These are phyloP conservation scores for Priceomyces carsonii DNA, from an alignment of 805 yeast genomes.

Conservation along the genomic window DNA sequence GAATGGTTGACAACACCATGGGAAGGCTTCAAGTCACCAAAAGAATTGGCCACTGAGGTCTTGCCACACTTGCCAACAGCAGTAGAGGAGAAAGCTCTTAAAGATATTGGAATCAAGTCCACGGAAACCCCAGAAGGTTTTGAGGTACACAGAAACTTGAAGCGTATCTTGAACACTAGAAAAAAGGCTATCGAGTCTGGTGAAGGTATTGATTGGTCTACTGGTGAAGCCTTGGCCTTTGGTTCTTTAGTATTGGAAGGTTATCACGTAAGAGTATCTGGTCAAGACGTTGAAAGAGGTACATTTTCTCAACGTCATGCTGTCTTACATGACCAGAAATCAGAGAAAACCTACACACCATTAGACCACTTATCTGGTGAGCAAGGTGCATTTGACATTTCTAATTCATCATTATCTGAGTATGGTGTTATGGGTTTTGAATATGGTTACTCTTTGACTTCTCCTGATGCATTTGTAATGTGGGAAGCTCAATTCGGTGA, in stretches of 20 bases:
- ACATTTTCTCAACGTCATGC: slow-evolving; percentile 99
- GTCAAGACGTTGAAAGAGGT: slow-evolving; percentile 99
- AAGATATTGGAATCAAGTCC: slow-evolving; percentile 74
- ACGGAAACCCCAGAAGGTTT: slow-evolving; percentile 87
- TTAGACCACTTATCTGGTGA: slow-evolving; percentile 73
- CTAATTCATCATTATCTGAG: slow-evolving; percentile 95
- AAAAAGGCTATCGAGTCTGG: slow-evolving; percentile 85
- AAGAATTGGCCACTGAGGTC: slow-evolving; percentile 92
- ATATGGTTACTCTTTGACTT: slow-evolving; percentile 96
- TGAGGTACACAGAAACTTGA: slow-evolving; percentile 90
- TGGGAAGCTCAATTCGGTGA: slow-evolving; percentile 99
- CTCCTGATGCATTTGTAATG: slow-evolving; percentile 94
- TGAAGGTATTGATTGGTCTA: slow-evolving; percentile 97
- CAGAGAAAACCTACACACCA: slow-evolving; percentile 83
- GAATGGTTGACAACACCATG: slow-evolving; percentile 99
- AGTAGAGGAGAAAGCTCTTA: slow-evolving; percentile 67
- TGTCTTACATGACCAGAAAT: slow-evolving; percentile 92
- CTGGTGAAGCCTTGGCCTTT: slow-evolving; percentile 98
- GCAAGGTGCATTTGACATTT: slow-evolving; percentile 84
- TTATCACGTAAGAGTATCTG: slow-evolving; percentile 93
- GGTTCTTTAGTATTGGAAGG: slow-evolving; percentile 94
- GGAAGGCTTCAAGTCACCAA: slow-evolving; percentile 98
- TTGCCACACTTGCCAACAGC: slow-evolving; percentile 97
- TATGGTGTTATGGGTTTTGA: slow-evolving; percentile 99
- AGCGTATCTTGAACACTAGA: slow-evolving; percentile 89